These are phyloP conservation scores for Polytolypa hystricis DNA, from an alignment of 2,329 filamentous ascomycete genomes.

Conservation along the genomic window DNA sequence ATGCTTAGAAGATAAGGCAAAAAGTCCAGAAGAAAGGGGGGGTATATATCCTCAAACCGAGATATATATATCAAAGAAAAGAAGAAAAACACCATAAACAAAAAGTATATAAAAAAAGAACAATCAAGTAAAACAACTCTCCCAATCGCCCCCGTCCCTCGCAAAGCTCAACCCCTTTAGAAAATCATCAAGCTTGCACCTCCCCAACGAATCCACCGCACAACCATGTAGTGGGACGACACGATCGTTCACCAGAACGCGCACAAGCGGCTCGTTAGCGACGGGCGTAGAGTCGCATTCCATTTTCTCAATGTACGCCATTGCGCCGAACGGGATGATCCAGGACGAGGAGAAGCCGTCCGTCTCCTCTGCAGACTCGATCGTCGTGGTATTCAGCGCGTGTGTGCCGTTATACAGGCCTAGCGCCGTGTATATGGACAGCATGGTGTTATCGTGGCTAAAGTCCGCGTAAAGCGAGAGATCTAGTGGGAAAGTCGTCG, in stretches of 20 bases:
- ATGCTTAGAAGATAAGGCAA: no score
- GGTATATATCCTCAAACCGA: background rate
- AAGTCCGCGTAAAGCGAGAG: slow-evolving; percentile 72
- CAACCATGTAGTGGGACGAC: slow-evolving; percentile 64
- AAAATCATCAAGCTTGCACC: slow-evolving; percentile 60
- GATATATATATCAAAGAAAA: background rate
- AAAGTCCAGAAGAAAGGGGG: background rate
- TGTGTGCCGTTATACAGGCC: slow-evolving; percentile 62
- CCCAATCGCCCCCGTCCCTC: slow-evolving; percentile 60
- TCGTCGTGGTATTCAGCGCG: slow-evolving; percentile 41
- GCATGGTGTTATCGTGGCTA: slow-evolving; percentile 83
- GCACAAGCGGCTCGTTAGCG: slow-evolving; percentile 54
- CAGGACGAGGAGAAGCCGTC: slow-evolving; percentile 65
- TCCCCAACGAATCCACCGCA: slow-evolving; percentile 55
- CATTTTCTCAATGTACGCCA: slow-evolving; percentile 85
- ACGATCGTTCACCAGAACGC: slow-evolving; percentile 73
- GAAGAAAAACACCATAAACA: background rate
- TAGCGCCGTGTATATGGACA: slow-evolving; percentile 61
- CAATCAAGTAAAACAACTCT: slow-evolving; percentile 41
- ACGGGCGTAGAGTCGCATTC: slow-evolving; percentile 40
- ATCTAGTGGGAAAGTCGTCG: slow-evolving; percentile 61
- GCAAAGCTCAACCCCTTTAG: slow-evolving; percentile 68
- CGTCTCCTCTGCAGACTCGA: slow-evolving; percentile 40
- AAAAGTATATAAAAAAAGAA: slow-evolving; percentile 2
- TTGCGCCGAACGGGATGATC: slow-evolving; percentile 69